Conservation (phyloP, 805 yeast species). For the Candida jianshihensis region DNA sequence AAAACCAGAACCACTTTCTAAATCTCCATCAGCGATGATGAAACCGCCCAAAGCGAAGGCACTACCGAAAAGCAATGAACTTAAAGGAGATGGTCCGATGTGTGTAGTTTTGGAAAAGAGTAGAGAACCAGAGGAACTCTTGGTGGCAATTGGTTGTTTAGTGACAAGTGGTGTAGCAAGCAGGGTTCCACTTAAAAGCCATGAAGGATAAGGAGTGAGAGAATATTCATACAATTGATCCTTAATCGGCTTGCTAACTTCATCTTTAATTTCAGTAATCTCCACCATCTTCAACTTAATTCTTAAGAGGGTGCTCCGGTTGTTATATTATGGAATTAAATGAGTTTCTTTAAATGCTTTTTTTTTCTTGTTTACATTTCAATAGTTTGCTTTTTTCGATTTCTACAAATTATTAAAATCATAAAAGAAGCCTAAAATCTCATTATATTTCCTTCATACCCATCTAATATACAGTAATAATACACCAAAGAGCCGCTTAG, state of each 20-base stretch:
- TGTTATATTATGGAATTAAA: no score
- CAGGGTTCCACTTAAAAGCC: slow-evolving; percentile 31
- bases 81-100: slow-evolving; percentile 28
- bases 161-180: slow-evolving; percentile 31
- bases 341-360: no score
- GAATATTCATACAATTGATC: slow-evolving; percentile 26
- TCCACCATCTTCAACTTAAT: slow-evolving; percentile 13
- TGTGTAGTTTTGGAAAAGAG: slow-evolving; percentile 1
- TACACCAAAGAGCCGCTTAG: slow-evolving; percentile 27
- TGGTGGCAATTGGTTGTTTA: slow-evolving; percentile 19
- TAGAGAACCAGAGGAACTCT: slow-evolving; percentile 2
- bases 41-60: slow-evolving; percentile 63
- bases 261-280: slow-evolving; percentile 19
- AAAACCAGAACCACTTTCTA: slow-evolving; percentile 75
- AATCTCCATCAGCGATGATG: slow-evolving; percentile 72
- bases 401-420: not conserved
- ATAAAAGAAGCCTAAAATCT: no score
- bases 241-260: slow-evolving; percentile 8
- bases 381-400: not conserved
- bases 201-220: slow-evolving; percentile 42
- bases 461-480: slow-evolving; percentile 1
- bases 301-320: no score
- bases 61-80: slow-evolving; percentile 50
- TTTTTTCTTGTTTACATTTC: no score
- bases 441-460: not conserved